phyloP scores from a whole-genome alignment of 2,329 filamentous ascomycete genomes.

The Phaeomoniella chlamydospora region DNA sequence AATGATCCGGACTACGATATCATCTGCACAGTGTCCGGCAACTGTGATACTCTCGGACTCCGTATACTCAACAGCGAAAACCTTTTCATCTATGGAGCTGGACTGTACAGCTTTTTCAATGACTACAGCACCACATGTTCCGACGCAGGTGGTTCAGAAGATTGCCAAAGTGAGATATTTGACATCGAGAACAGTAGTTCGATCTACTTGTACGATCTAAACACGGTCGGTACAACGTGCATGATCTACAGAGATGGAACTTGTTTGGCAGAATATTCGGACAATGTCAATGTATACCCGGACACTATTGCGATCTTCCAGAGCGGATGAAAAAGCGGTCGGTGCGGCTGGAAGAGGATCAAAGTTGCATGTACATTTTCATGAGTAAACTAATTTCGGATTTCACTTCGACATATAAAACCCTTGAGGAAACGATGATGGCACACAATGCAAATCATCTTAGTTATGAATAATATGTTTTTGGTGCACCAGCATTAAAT shows the following conservation, averaged over 20 bases:
- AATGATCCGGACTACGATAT: constrained; percentile 18
- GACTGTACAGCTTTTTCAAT: constrained; percentile 40
- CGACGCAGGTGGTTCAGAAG: constrained; percentile 16
- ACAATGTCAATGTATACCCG: constrained; percentile 32
- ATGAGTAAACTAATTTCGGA: too few species aligned
- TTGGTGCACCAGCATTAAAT: too few species aligned
- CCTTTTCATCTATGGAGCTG: constrained; percentile 35
- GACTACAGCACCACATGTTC: constrained; percentile 33
- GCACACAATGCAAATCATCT: too few species aligned
- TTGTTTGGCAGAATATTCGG: constrained; percentile 25
- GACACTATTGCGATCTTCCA: constrained; percentile 26
- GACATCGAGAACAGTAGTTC: constrained; percentile 25
- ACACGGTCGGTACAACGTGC: constrained; percentile 28
- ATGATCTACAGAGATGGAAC: constrained; percentile 30
- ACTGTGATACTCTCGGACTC: constrained; percentile 30
- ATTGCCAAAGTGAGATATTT: constrained; percentile 36
- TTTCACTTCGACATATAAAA: too few species aligned
- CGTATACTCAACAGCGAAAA: constrained; percentile 29
- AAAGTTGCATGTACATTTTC: too few species aligned
- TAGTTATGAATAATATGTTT: too few species aligned
- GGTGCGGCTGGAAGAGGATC: too few species aligned
- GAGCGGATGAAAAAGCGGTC: too few species aligned
- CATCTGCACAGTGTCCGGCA: constrained; percentile 13
- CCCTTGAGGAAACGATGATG: too few species aligned
- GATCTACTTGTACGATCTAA: constrained; percentile 31